A percentile compares a stretch with the other conserved stretches of the same genome.
Evolutionary conservation across 495 filamentous ascomycete genomes (phyloP).

Genomic region (Daldinia concentrica): DNA sequence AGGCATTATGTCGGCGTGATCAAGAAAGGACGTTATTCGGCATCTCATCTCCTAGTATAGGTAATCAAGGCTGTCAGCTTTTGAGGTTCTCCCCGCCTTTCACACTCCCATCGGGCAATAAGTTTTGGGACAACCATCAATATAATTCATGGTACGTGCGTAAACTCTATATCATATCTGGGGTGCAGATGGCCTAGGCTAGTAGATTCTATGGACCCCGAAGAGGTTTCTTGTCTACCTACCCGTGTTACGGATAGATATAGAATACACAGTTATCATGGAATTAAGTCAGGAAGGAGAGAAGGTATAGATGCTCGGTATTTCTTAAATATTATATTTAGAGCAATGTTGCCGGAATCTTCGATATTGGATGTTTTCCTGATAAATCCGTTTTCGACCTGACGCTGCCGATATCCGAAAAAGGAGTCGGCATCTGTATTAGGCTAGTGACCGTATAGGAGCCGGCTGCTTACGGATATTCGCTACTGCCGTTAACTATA

Average conservation of each 20-base stretch:
- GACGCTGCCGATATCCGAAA: slow-evolving; percentile 5
- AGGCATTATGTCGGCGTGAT: background rate
- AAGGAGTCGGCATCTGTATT: background rate
- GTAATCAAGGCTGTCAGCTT: background rate
- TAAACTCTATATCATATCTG: background rate
- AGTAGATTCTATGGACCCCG: background rate
- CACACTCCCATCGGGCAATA: background rate
- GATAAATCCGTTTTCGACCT: background rate
- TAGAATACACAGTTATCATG: background rate
- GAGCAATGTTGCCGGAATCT: background rate
- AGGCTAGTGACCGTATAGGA: background rate
- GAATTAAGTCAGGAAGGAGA: background rate
- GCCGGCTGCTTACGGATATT: background rate
- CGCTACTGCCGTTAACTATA: too few species aligned
- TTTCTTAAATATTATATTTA: background rate
- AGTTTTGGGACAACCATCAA: background rate
- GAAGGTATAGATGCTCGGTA: background rate
- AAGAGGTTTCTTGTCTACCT: too few species aligned
- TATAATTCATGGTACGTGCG: background rate
- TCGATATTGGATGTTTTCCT: background rate
- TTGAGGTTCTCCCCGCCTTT: background rate
- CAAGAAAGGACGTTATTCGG: background rate
- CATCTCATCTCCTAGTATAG: background rate
- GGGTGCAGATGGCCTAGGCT: background rate
- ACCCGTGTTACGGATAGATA: background rate